Evolutionary conservation across 1,139 yeast genomes (phyloP), one percentile per base, ranked within the genome.

Genomic region (Zygosaccharomyces sapae): DNA sequence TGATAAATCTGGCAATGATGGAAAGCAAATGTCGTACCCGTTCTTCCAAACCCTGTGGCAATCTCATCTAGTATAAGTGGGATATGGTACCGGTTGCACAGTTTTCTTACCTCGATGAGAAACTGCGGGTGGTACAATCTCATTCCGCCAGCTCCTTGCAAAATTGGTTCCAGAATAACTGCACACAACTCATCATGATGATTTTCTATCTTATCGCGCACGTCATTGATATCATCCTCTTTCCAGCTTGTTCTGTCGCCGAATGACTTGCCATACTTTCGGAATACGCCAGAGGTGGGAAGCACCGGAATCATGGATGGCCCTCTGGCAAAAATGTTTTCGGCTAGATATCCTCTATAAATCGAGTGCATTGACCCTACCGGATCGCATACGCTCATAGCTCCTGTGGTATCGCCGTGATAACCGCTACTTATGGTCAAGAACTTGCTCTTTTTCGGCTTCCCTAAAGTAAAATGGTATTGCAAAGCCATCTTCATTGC

Each of bases 401-500:
- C 66, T 13, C 65, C 66, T 43, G 59, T 56, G 0, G 66, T 63
- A 38, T 62, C 67, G 10, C 67, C 67, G 46, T 62, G 66, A 38
- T 62, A 62, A 1, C 66, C 66, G 31, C 53, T 51, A 8, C 49
- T 50, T 6, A 63, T 56, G 4, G 66, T 60, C 37, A 62, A 43
- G 35, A 62, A 60, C 48, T 54, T 56, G 4, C 45, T 56, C 34
- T 56, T 55, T 16, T 44, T 55, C 30, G 44, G 29, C 5, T 42
- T 18, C 16, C 51, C 41, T 37, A 45, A 43, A 6, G 58, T 52
- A 36, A 52, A 52, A 35, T 58, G 56, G 60, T 76, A 76, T 58
- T 76, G 81, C 50, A 75, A 70, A 41, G 72, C 71, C 58, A 77
- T 70, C 63, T 76, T 77, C 68, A 77, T 58, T 7, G 79, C 77